Evolutionary conservation across 768 basidiomycete genomes (phyloP).

Genomic region (Kwoniella newhampshirensis): DNA sequence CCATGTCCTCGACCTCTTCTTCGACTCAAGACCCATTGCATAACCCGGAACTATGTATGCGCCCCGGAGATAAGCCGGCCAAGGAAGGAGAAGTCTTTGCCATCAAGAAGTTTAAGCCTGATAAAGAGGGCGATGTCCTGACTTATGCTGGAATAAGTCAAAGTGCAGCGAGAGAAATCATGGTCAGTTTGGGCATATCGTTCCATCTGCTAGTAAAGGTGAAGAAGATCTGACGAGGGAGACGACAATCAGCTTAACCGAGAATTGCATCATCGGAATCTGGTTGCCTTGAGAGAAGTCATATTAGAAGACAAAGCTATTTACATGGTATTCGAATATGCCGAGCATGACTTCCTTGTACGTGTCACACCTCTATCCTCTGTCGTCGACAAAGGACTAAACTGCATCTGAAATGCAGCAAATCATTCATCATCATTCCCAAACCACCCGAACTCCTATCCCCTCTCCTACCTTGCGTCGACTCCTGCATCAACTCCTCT

Average conservation of each 20-base stretch:
- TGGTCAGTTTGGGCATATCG: conserved; percentile 61
- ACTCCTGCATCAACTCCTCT: conserved; percentile 87
- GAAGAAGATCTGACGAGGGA: too few species aligned
- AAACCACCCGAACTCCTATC: conserved; percentile 76
- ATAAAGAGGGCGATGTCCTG: conserved; percentile 94
- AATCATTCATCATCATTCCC: conserved; percentile 97
- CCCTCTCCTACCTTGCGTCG: conserved; percentile 81
- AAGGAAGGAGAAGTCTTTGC: conserved; percentile 72
- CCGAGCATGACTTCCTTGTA: conserved; percentile 96
- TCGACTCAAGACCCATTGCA: conserved; percentile 28
- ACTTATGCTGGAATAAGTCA: conserved; percentile 98
- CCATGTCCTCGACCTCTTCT: conserved; percentile 19
- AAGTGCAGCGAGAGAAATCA: conserved; percentile 94
- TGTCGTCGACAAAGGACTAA: not conserved
- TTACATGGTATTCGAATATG: conserved; percentile 99
- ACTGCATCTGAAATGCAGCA: conserved; percentile 60
- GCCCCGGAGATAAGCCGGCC: conserved; percentile 63
- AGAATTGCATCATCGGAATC: conserved; percentile 62
- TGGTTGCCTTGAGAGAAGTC: conserved; percentile 87
- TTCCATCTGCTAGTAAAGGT: too few species aligned
- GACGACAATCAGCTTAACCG: conserved; percentile 27
- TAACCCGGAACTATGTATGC: conserved; percentile 53
- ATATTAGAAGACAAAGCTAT: conserved; percentile 98
- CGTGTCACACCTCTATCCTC: conserved; percentile 42
- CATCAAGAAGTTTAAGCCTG: conserved; percentile 99